Evolutionary conservation across 108 stramenopile genomes (phyloP).

Genomic region (Fragilariopsis cylindrus): DNA sequence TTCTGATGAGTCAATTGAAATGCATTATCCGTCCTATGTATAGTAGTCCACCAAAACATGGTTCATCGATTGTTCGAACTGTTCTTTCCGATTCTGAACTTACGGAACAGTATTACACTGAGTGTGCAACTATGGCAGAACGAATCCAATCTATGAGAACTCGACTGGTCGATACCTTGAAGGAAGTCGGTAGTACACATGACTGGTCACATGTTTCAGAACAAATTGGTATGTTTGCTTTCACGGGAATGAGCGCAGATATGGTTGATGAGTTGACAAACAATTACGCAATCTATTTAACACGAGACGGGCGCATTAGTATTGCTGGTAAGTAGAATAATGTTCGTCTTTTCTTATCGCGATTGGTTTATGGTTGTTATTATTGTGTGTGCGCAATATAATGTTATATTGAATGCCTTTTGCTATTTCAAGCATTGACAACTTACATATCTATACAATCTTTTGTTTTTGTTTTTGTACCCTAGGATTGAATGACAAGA

Average conservation of each 20-base stretch:
- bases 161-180: constrained; percentile 74
- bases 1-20: constrained; percentile 92
- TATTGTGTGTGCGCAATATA: no score
- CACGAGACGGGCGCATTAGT: constrained; percentile 95
- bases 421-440: no score
- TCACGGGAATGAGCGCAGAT: constrained; percentile 90
- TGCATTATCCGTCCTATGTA: constrained; percentile 96
- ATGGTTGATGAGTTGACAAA: constrained; percentile 88
- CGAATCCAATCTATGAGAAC: constrained; percentile 90
- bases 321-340: constrained; percentile 66
- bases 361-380: no score
- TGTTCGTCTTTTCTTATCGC: no score
- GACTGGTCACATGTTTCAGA: constrained; percentile 95
- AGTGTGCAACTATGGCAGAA: constrained; percentile 93
- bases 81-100: constrained; percentile 84
- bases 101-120: constrained; percentile 78
- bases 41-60: constrained; percentile 93
- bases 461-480: no score
- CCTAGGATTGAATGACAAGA: constrained; percentile 81
- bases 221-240: constrained; percentile 99
- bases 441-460: no score
- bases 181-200: constrained; percentile 75
- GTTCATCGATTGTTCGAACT: constrained; percentile 91
- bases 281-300: constrained; percentile 92
- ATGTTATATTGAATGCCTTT: no score